phyloP scores from a whole-genome alignment of 352 stramenopile species.

The Globisporangium takayamanum region DNA sequence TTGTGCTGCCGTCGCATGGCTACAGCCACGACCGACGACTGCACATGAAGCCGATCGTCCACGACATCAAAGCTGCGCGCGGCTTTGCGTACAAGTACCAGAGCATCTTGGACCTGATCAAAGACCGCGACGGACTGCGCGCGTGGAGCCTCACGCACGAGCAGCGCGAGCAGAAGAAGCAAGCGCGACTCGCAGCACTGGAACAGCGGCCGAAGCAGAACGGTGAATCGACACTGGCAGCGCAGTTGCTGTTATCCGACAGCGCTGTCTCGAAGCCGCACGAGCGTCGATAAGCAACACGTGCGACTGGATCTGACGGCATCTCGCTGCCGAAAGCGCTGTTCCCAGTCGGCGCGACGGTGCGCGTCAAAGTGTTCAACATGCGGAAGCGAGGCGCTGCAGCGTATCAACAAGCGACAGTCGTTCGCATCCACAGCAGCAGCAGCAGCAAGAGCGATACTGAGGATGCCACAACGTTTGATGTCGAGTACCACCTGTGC shows the following conservation, averaged over 20 bases:
- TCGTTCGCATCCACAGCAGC: slow-evolving; percentile 26
- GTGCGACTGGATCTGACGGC: slow-evolving; percentile 4
- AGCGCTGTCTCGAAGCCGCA: no score
- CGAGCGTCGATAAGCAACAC: no score
- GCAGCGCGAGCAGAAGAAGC: slow-evolving; percentile 16
- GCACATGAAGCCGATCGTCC: slow-evolving; percentile 48
- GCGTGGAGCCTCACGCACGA: slow-evolving; percentile 54
- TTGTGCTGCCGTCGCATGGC: slow-evolving; percentile 40
- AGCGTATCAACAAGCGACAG: slow-evolving; percentile 19
- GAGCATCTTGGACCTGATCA: slow-evolving; percentile 59
- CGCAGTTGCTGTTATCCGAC: no score
- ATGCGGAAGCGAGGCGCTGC: slow-evolving; percentile 1
- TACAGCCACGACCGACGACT: slow-evolving; percentile 32
- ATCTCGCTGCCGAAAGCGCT: slow-evolving; percentile 30
- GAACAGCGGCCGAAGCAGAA: not conserved
- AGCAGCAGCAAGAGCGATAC: not conserved
- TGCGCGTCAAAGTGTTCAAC: slow-evolving; percentile 25
- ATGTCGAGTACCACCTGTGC: slow-evolving; percentile 39
- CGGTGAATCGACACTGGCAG: not conserved
- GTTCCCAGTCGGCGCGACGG: slow-evolving; percentile 34
- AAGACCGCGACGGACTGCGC: slow-evolving; percentile 49
- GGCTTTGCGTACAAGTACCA: slow-evolving; percentile 70
- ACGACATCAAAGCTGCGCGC: slow-evolving; percentile 27
- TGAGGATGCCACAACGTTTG: slow-evolving; percentile 25
- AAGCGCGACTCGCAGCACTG: not conserved